Conservation (phyloP, 192 early-diverging fungal species). For the Lobulomyces angularis region DNA sequence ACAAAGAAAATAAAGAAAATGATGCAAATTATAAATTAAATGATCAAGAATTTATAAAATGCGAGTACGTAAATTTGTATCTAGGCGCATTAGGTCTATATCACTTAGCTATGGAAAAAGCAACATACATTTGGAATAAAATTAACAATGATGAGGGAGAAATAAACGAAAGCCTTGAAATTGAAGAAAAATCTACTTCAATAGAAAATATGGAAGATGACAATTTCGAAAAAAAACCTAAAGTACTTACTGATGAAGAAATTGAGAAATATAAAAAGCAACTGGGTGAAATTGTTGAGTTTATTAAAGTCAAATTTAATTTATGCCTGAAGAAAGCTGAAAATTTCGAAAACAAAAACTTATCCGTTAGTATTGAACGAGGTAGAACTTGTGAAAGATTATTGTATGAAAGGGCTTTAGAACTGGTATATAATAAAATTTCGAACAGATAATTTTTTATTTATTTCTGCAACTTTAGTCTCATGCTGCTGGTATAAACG, state of each 20-base stretch:
- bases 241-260: no score
- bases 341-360: slow-evolving; percentile 37
- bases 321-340: slow-evolving; percentile 78
- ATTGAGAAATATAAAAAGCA: slow-evolving; percentile 15
- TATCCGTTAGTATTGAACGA: no score
- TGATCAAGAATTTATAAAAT: slow-evolving; percentile 5
- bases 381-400: no score
- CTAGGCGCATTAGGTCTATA: slow-evolving; percentile 25
- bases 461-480: no score
- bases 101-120: slow-evolving; percentile 29
- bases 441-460: no score
- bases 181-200: not conserved
- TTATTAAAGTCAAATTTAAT: slow-evolving; percentile 83
- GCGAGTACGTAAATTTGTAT: slow-evolving; percentile 20
- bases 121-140: slow-evolving; percentile 22
- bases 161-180: slow-evolving; percentile 3
- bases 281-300: slow-evolving; percentile 63
- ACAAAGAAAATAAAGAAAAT: slow-evolving; percentile 2
- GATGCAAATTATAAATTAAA: not conserved
- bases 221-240: slow-evolving; percentile 1
- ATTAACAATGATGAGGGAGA: no score
- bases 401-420: no score
- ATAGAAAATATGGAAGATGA: not conserved
- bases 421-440: no score
- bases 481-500: no score